Evolutionary conservation across 169 alveolate species (phyloP), one percentile per base, ranked within the genome.

Genomic region (Plasmodium blacklocki): DNA sequence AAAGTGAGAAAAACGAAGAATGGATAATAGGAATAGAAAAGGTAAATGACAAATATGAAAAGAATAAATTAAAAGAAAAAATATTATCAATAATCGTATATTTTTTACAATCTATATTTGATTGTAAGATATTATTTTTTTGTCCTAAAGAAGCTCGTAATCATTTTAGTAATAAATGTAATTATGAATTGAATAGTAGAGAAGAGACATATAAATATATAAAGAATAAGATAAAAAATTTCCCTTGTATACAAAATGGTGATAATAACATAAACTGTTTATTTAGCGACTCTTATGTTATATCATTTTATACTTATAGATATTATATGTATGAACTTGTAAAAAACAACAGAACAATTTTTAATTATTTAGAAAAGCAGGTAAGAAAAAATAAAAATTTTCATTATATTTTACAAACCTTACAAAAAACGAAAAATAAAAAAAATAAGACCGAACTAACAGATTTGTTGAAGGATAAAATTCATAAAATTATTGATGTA

Each of bases 71-170:
- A 15, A 83, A 83, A 52, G 91, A 83, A 54, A 83, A 83, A 39
- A 83, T 83, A 21, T 45, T 83, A 9, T 83, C 91, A n/a, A 39
- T 83, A 9, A 45, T 83, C 11, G 91, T 70, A 43, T 83, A 83
- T 47, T 83, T 83, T 60, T 47, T 83, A 15, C 75, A 47, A n/a
- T 83, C 91, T 15, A 83, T 83, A 54, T 83, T 83, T 62, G 12
- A 83, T 6, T 83, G 91, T 73, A 56, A 70, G 70, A 83, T 83
- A 67, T 0, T 83, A n/a, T 83, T 68, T 68, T 83, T 83, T 59
- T 83, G 91, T 39, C 91, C 91, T 11, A 83, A 83, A 67, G 91
- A 83, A 56, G 91, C 91, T n/a, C 23, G 91, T 47, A 83, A 83
- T 15, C 70, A 70, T 60, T 68, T 83, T 62, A 68, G 91, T 29